Evolutionary conservation across 805 yeast species (phyloP), one percentile per base, ranked within the genome.

Genomic region (Debaryomyces prosopidis): DNA sequence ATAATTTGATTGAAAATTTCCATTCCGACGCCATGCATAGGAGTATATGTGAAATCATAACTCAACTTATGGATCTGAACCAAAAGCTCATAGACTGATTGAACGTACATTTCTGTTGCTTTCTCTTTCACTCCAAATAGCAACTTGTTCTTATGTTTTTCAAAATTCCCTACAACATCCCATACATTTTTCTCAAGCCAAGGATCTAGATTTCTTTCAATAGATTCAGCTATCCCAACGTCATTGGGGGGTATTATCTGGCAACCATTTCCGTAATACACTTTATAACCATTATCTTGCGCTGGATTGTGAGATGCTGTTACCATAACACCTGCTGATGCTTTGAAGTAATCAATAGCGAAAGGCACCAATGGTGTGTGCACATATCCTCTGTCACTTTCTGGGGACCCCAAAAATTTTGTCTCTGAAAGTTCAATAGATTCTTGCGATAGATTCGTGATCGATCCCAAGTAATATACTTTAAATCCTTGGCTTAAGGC

Each of bases 211-310:
- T 88, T 87, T 11, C 68, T 56, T 19, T 78, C 71, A 35, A 92
- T 92, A 1, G 73, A 58, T 2, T 62, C 48, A 17, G 96, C 90
- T 50, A 92, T 92, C 1, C 76, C 82, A 2, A 57, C 55, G 58
- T 94, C 98, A 58, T 85, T 89, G 0, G 99, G 98, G 2, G 96
- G 91, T 38, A 92, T 89, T 51, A 92, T 94, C 63, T 94, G 98
- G 63, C 97, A 92, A 3, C 97, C 98, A 60, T 92, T 92, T 8
- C 76, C 71, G 81, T 94, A 89, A 69, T 94, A 92, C 1, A 92
- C 98, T 60, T 92, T 92, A 68, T 89, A 92, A 0, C 98, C 98
- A 59, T 91, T 91, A 60, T 90, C 97, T 61, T 79, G 71, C 28
- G 86, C 86, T 1, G 94, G 92, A 59, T 87, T 87, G 59, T 88